Conservation (phyloP, 805 yeast genomes). For the Groenewaldozyma tartarivorans region DNA sequence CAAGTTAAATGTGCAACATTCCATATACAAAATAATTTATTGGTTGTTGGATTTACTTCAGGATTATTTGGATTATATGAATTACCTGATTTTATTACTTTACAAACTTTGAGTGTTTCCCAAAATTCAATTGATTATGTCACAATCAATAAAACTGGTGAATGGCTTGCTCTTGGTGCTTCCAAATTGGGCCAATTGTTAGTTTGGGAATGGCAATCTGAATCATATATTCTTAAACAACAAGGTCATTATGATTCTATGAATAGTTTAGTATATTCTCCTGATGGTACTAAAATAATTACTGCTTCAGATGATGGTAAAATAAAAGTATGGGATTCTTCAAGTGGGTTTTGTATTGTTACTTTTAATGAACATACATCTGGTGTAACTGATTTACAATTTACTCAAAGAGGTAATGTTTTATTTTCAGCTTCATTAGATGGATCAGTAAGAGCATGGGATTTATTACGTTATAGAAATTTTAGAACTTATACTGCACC, state of each 20-base stretch:
- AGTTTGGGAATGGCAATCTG: constrained; percentile 98
- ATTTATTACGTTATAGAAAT: constrained; percentile 81
- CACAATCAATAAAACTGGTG: constrained; percentile 72
- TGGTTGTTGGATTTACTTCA: constrained; percentile 81
- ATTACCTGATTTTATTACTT: constrained; percentile 63
- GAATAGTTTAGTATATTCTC: constrained; percentile 77
- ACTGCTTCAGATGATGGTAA: constrained; percentile 97
- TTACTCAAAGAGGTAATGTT: constrained; percentile 85
- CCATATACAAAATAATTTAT: constrained; percentile 57
- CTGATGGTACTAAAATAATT: constrained; percentile 86
- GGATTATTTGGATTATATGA: constrained; percentile 93
- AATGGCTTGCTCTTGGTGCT: constrained; percentile 96
- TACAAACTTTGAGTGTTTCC: constrained; percentile 88
- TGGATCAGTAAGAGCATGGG: constrained; percentile 98
- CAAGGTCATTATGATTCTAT: constrained; percentile 95
- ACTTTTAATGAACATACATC: constrained; percentile 89
- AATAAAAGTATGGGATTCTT: constrained; percentile 91
- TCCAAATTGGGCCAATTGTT: constrained; percentile 81
- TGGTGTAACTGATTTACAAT: constrained; percentile 77
- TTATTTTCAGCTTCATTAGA: constrained; percentile 86
- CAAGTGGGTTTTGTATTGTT: constrained; percentile 83
- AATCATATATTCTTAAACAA: constrained; percentile 86
- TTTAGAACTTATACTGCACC: constrained; percentile 93
- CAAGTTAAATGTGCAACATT: constrained; percentile 75
- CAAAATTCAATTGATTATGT: constrained; percentile 82